Evolutionary conservation across 179 eudicot species (phyloP), one percentile per base, ranked within the genome.

Genomic region (Beta corolliflora): DNA sequence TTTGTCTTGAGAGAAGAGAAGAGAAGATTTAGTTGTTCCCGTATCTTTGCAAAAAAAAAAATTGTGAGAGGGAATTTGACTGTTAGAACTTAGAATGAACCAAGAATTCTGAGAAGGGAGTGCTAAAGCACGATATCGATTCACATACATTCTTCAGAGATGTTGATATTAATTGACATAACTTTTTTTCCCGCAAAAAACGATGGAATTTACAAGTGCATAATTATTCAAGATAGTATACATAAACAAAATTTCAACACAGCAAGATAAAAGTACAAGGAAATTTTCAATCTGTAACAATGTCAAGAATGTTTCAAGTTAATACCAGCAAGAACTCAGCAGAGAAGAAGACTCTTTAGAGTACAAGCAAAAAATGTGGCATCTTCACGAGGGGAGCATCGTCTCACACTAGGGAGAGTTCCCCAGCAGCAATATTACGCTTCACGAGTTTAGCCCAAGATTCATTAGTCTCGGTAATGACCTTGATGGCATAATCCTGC

Each of bases 401-500:
- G n/a, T 52, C 80, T 86, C 83, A 94, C 77, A 89, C 90, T 68
- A 96, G 99, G 41, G 99, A 96, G 45, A 96, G 91, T 85, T 96
- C 97, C 81, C 98, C 97, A 21, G 98, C 88, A 68, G 94, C 80
- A 84, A 89, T 88, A 21, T 94, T 89, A 80, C 99, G 92, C 82
- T 94, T 96, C 64, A 96, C 94, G 72, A 96, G 93, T 77, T 92
- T 94, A 50, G 96, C 96, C 99, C 98, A 96, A 2, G 98, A 88
- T 76, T 96, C 99, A 31, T 96, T 96, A 9, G 99, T 92, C 87
- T 96, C 98, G 0, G 90, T 85, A 72, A 96, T 94, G 70, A 96
- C 92, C 91, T 91, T 96, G 46, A 94, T 93, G 31, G 99, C 97
- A 86, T 89, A 96, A 84, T 92, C 99, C 99, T 96, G 92, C 46